Evolutionary conservation across 2,329 filamentous ascomycete species (phyloP), one percentile per base, ranked within the genome.

Genomic region (Talaromyces sp.): DNA sequence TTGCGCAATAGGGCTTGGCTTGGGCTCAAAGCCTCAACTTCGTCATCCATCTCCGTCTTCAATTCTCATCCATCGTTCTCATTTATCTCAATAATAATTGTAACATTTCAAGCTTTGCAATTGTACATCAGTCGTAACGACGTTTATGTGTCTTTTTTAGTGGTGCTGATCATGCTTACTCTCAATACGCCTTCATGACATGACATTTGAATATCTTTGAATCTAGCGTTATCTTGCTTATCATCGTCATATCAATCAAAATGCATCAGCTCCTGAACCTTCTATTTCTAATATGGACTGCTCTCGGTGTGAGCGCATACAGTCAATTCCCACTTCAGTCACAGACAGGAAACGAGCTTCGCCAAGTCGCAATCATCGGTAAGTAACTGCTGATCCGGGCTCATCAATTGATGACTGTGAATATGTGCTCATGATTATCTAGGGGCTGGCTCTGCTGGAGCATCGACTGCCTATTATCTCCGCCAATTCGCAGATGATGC

Each of bases 381-480:
- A 66, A 54, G 65, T 9, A 24, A 11, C 43, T 6, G 19, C 4
- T 27, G 50, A 21, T 29, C 21, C 14, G 14, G 4, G 14, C 26
- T 46, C 10, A 11, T n/a, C 24, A 6, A n/a, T n/a, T n/a, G n/a
- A n/a, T n/a, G n/a, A n/a, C 6, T 6, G 11, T 29, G 4, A 35
- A 32, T 50, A 9, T 21, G 35, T 48, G 54, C 64, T 46, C 58
- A 24, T 29, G 3, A 4, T 24, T 29, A 9, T 38, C 38, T 64
- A 96, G 93, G 94, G 63, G 93, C 93, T 66, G 94, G 94, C 53
- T 88, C 94, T 50, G 93, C 86, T 31, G 94, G 94, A 31, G 86
- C 94, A 4, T 96, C 92, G 1, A 81, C 92, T 2, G 92, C 94
- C 0, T 96, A 94, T 74, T 86, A 93, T 69, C 80, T 99, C 53